phyloP scores from a whole-genome alignment of 768 basidiomycete genomes.

The Mycena haematopus region DNA sequence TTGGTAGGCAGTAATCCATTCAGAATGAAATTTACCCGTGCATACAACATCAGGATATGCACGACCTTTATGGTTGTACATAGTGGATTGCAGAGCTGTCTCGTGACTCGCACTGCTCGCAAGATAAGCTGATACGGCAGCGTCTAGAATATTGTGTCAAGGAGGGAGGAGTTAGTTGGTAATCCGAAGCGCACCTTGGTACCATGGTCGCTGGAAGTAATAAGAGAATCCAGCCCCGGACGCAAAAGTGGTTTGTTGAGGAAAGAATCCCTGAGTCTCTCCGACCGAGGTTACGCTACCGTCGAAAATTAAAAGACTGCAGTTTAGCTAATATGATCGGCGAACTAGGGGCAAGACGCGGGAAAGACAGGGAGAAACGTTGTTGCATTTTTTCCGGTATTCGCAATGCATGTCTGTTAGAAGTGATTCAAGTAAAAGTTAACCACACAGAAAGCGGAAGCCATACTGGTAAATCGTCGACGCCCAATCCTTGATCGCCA shows the following conservation, averaged over 20 bases:
- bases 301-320: conserved; percentile 7
- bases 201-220: conserved; percentile 42
- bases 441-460: conserved; percentile 36
- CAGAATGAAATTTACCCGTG: conserved; percentile 39
- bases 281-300: conserved; percentile 26
- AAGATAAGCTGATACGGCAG: conserved; percentile 32
- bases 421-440: conserved; percentile 24
- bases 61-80: conserved; percentile 44
- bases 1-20: conserved; percentile 27
- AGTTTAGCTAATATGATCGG: neutral
- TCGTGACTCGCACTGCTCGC: conserved; percentile 33
- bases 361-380: conserved; percentile 41
- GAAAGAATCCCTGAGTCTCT: conserved; percentile 4
- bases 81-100: conserved; percentile 24
- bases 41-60: conserved; percentile 44
- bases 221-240: conserved; percentile 51
- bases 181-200: conserved; percentile 37
- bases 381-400: conserved; percentile 32
- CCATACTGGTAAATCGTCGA: conserved; percentile 40
- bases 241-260: conserved; percentile 2
- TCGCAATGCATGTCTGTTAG: conserved; percentile 38
- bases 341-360: conserved; percentile 31
- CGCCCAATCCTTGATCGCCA: conserved; percentile 50
- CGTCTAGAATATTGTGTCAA: conserved; percentile 4
- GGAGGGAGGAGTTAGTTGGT: neutral